Conservation (phyloP, 169 alveolate genomes). For the Cryptosporidium felis region DNA sequence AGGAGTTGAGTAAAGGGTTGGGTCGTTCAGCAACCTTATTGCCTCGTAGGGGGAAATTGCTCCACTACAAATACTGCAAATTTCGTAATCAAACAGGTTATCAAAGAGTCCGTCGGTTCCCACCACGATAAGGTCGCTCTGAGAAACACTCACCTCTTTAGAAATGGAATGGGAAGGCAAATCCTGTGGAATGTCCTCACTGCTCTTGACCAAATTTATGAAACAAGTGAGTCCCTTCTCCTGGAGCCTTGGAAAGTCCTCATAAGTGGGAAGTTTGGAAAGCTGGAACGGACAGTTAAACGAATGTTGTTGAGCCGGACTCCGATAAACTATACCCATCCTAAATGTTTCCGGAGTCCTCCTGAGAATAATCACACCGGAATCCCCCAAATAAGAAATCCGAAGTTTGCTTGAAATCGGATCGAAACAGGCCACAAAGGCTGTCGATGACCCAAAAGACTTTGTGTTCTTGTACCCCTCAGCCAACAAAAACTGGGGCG, state of each 20-base stretch:
- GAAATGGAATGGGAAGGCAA: conserved; percentile 72
- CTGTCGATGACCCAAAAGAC: conserved; percentile 76
- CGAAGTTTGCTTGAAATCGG: conserved; percentile 23
- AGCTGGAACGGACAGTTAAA: conserved; percentile 85
- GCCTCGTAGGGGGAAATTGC: conserved; percentile 78
- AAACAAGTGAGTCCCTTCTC: conserved; percentile 74
- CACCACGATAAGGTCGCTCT: conserved; percentile 74
- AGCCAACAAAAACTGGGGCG: conserved; percentile 36
- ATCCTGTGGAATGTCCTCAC: conserved; percentile 76
- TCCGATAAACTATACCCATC: conserved; percentile 72
- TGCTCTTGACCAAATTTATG: conserved; percentile 70
- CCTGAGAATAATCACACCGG: conserved; percentile 74
- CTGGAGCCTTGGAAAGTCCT: conserved; percentile 72
- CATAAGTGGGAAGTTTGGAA: conserved; percentile 77
- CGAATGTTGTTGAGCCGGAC: conserved; percentile 83
- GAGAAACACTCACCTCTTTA: conserved; percentile 36
- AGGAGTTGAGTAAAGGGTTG: conserved; percentile 61
- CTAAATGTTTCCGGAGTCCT: conserved; percentile 73
- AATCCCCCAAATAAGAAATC: conserved; percentile 78
- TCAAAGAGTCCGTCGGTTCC: conserved; percentile 82
- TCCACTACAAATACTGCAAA: conserved; percentile 75
- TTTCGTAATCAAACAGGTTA: conserved; percentile 77
- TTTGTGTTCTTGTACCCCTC: conserved; percentile 70
- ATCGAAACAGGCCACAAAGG: conserved; percentile 73
- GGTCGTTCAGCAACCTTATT: conserved; percentile 44